phyloP scores from a whole-genome alignment of 441 rosid species.

The Omphalea diandra region DNA sequence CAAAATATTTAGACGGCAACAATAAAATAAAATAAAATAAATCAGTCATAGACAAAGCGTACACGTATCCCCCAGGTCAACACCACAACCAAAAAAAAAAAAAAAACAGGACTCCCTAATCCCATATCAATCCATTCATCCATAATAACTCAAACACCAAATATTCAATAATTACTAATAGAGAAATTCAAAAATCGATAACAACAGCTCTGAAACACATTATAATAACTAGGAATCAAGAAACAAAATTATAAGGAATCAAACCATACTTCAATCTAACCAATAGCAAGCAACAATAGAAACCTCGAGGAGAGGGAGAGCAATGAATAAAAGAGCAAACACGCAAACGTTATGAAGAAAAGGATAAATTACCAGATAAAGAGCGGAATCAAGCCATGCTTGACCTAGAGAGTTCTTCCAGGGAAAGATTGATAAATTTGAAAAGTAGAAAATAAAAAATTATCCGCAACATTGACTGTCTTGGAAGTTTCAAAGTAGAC shows the following conservation, averaged over 20 bases:
- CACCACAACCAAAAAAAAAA: too few relatives aligned
- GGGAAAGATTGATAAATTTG: conserved; percentile 20
- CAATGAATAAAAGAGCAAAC: not conserved
- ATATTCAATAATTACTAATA: not conserved
- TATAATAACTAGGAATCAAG: too few relatives aligned
- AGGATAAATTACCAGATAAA: conserved; percentile 37
- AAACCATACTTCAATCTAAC: not conserved
- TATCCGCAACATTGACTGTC: conserved; percentile 25
- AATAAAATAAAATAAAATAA: not conserved
- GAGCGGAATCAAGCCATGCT: conserved; percentile 47
- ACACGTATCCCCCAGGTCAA: not conserved
- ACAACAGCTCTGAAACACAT: not conserved
- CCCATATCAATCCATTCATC: not conserved
- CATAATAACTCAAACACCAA: not conserved
- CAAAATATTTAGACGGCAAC: too few relatives aligned
- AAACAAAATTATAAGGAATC: not conserved
- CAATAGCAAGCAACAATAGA: not conserved
- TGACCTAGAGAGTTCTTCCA: conserved; percentile 34
- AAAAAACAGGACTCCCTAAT: not conserved
- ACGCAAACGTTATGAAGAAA: conserved; percentile 16
- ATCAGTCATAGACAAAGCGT: not conserved
- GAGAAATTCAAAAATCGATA: not conserved
- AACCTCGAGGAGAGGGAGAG: not conserved
- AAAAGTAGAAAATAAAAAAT: conserved; percentile 17
- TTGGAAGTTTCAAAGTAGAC: conserved; percentile 4